These are phyloP conservation scores for Ustilago bromivora DNA, from an alignment of 1,284 basidiomycete species.

Conservation along the genomic window DNA sequence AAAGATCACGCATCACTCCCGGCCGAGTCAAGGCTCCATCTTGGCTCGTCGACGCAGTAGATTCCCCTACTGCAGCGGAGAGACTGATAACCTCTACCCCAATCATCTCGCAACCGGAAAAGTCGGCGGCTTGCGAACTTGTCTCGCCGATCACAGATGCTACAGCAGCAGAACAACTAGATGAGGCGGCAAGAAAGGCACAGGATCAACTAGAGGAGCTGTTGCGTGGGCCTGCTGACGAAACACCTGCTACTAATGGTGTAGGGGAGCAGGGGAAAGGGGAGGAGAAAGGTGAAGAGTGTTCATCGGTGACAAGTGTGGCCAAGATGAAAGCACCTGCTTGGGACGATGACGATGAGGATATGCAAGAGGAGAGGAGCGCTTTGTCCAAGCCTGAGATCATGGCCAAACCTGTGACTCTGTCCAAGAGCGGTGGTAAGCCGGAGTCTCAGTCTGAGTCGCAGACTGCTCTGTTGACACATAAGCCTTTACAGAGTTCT, in stretches of 20 bases:
- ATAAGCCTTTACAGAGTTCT: neutral
- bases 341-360: conserved; percentile 60
- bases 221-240: conserved; percentile 25
- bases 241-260: neutral
- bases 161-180: conserved; percentile 32
- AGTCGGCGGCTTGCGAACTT: conserved; percentile 10
- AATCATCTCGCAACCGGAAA: conserved; percentile 5
- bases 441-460: neutral
- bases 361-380: conserved; percentile 41
- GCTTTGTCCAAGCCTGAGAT: conserved; percentile 39
- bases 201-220: conserved; percentile 47
- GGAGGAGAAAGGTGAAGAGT: neutral
- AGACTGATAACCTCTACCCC: conserved; percentile 18
- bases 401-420: neutral
- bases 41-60: conserved; percentile 44
- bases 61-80: conserved; percentile 35
- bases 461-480: neutral
- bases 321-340: conserved; percentile 43
- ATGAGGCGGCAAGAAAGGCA: conserved; percentile 38
- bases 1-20: conserved; percentile 25
- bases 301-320: neutral
- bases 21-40: conserved; percentile 40
- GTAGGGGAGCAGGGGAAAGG: neutral
- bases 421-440: neutral
- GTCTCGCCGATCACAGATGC: conserved; percentile 38